These are phyloP conservation scores for Arthrobotrys sinensis DNA, from an alignment of 2,329 filamentous ascomycete species.

Conservation along the genomic window DNA sequence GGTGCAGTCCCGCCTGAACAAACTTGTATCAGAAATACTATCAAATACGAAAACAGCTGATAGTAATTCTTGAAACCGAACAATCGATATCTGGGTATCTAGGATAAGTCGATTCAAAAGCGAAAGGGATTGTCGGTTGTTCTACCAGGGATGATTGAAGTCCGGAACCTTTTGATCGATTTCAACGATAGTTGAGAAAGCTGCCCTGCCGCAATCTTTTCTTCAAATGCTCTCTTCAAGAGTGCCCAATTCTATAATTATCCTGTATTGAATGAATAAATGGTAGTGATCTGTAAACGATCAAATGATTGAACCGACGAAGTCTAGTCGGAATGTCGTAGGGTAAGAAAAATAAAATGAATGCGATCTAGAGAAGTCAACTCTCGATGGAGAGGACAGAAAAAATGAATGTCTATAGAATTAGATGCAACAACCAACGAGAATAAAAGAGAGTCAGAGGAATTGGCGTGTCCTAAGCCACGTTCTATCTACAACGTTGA, in stretches of 20 bases:
- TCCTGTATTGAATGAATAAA: constrained; percentile 34
- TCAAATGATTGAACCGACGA: constrained; percentile 26
- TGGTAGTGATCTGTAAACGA: constrained; percentile 8
- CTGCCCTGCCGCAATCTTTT: constrained; percentile 40
- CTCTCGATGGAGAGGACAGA: constrained; percentile 53
- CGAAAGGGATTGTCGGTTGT: constrained; percentile 35
- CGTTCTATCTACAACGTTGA: constrained; percentile 60
- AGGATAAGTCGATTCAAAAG: constrained; percentile 17
- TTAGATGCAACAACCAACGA: constrained; percentile 21
- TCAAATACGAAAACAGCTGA: not conserved
- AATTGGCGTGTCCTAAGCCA: constrained; percentile 61
- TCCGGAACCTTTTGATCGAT: constrained; percentile 24
- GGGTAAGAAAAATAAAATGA: constrained; percentile 23
- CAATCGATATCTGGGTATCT: constrained; percentile 18
- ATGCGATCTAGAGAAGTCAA: constrained; percentile 57
- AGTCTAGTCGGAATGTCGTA: constrained; percentile 48
- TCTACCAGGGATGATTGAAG: constrained; percentile 23
- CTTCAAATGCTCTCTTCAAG: constrained; percentile 52
- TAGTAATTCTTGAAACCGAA: constrained; percentile 11
- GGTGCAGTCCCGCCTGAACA: constrained; percentile 28
- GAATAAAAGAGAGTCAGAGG: constrained; percentile 58
- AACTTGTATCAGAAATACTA: constrained; percentile 10
- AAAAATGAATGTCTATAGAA: constrained; percentile 59
- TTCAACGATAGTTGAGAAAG: constrained; percentile 48
- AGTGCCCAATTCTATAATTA: constrained; percentile 45